Evolutionary conservation across 2,329 filamentous ascomycete species (phyloP).

Genomic region (Aspergillus awamori): DNA sequence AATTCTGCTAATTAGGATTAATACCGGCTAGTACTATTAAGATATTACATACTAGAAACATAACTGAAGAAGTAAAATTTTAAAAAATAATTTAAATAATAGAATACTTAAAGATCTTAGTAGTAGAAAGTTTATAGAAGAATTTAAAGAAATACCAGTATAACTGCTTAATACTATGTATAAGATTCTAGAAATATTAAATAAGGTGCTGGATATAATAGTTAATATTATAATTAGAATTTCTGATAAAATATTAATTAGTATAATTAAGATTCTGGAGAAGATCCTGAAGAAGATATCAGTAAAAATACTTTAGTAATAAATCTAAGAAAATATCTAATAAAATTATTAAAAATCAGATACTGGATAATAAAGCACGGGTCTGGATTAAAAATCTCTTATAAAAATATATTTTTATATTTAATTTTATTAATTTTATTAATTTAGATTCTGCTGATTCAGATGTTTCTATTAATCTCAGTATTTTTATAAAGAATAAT

Average conservation of each 20-base stretch:
- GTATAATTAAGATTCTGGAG: no score
- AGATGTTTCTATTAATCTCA: not conserved
- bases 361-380: not conserved
- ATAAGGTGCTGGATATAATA: no score
- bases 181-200: no score
- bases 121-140: not conserved
- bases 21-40: not conserved
- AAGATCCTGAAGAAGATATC: no score
- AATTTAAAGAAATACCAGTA: not conserved
- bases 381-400: not conserved
- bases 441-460: not conserved
- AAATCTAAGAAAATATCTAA: no score
- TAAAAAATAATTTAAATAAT: not conserved
- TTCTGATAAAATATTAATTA: no score
- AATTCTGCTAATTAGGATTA: not conserved
- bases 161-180: not conserved
- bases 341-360: no score
- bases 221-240: no score
- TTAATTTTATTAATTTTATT: not conserved
- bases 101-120: not conserved
- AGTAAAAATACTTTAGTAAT: no score
- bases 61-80: not conserved
- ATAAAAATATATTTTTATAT: not conserved
- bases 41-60: not conserved
- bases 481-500: not conserved